Percentiles rank a stretch among this genome's conserved stretches.
These are phyloP conservation scores for Trypanosoma grayi DNA, from an alignment of 208 protist species.

Conservation along the genomic window DNA sequence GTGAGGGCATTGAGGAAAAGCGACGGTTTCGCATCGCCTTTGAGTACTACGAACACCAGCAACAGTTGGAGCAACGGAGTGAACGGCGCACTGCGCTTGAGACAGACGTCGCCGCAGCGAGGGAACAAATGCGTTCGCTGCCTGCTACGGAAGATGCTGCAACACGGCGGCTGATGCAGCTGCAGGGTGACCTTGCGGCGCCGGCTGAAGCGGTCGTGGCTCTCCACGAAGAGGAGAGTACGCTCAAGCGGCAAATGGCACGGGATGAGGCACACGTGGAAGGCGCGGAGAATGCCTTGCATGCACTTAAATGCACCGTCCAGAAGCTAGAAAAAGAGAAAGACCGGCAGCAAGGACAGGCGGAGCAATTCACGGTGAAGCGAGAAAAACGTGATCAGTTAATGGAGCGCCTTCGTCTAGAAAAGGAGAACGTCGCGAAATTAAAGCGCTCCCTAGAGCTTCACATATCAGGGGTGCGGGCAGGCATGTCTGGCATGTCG, in stretches of 20 bases:
- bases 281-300: conserved; percentile 34
- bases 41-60: conserved; percentile 57
- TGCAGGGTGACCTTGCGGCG: conserved; percentile 47
- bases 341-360: conserved; percentile 33
- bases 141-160: conserved; percentile 52
- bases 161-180: conserved; percentile 49
- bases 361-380: conserved; percentile 44
- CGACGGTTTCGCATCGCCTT: conserved; percentile 66
- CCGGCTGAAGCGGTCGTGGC: conserved; percentile 53
- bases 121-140: conserved; percentile 45
- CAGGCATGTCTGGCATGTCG: conserved; percentile 69
- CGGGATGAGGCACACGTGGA: conserved; percentile 50
- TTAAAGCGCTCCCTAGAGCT: conserved; percentile 75
- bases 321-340: conserved; percentile 51
- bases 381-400: conserved; percentile 30
- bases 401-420: conserved; percentile 50
- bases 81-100: conserved; percentile 22
- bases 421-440: conserved; percentile 45
- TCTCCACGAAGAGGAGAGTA: conserved; percentile 68
- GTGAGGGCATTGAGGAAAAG: conserved; percentile 73
- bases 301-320: conserved; percentile 48
- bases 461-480: conserved; percentile 72
- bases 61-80: conserved; percentile 13
- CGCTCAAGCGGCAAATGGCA: conserved; percentile 46
- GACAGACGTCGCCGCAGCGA: conserved; percentile 30